Base-by-base conservation (phyloP, 2,329 filamentous ascomycete genomes). In the Colletotrichum somersetense region DNA sequence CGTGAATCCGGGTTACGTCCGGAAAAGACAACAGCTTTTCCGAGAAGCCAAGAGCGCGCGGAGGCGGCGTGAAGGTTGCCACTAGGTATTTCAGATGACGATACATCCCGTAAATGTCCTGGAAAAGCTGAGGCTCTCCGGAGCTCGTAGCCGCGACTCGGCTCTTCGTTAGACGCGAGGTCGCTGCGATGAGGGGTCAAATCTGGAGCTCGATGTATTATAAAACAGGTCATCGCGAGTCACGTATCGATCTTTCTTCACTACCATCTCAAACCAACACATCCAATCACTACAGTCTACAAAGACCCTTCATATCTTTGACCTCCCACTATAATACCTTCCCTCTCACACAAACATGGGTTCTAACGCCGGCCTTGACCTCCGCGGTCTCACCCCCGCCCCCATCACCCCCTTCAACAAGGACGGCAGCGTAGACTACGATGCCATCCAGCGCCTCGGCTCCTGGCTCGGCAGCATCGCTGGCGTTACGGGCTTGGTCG, bases 401-500 rank as follows among this genome's bases (percentile, higher is more conserved):
- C 86, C 86, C 18, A 84, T 88, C 70, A 88, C 85, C 16, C 84
- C 86, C 62, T 88, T 88, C 80, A 87, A 82, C 73, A 76, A 78
- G 57, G 81, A 85, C 65, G 85, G 86, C 16, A 79, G 78, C 14
- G 81, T 88, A 66, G 86, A 88, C 78, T 88, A 85, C 76, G 81
- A 83, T 12, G 85, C 86, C 50, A 87, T 88, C 72, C 85, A 87
- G 65, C 83, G 86, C 20, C 83, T 88, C 16, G 86, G 86, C 20
- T 85, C 83, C 6, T 87, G 86, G 86, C 85, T 87, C 42, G 85
- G 85, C 53, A 85, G 84, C 76, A 86, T 87, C 58, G 75, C 80
- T 7, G 86, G 85, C 26, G 84, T 88, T 73, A 88, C 86, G 72
- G 85, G 86, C 40, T 82, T 88, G 3, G 86, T 88, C 0, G 86